Evolutionary conservation across 129 eudicot species (phyloP), one percentile per base, ranked within the genome.

Genomic region (Chrysanthemum seticuspe): DNA sequence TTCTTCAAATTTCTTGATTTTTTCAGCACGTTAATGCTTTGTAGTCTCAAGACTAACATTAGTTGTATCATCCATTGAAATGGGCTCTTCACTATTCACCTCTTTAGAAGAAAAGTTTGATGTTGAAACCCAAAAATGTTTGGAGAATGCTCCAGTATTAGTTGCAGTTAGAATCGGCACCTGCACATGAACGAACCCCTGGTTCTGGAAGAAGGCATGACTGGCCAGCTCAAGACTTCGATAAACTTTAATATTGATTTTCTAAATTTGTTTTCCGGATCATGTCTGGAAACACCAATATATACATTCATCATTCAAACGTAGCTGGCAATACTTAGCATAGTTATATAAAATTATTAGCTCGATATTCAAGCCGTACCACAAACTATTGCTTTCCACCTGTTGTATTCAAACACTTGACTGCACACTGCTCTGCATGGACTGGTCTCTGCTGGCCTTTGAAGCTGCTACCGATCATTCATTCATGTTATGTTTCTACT

Each of bases 141-240:
- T 21, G 21, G 21, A 21, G 21, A 21, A 21, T 21, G 21, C 21
- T 21, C 21, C 21, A 21, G 21, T 21, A 21, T 21, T 21, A 21
- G 21, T 21, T 21, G 21, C 21, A 21, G 21, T 21, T 21, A 21
- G 21, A 21, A 21, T 21, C 21, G 21, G 21, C 21, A 21, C 21
- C 21, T 21, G 0, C 21, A 21, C 21, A 21, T 21, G 21, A 21
- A 21, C 21, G 21, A 21, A 21, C 21, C 21, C 95, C 71, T 18
- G 95, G 87, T 54, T 92, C 76, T 0, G 88, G 81, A 3, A 96
- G 96, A 73, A 87, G 95, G 13, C 81, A 64, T 73, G 83, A 82
- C 34, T 83, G 21, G 60, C 15, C 87, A 82, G 21, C 29, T 87
- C 85, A 29, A 92, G 95, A 76, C 92, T 92, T 48, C 90, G 83